phyloP scores from a whole-genome alignment of 495 filamentous ascomycete species.

The Annulohypoxylon stygium region DNA sequence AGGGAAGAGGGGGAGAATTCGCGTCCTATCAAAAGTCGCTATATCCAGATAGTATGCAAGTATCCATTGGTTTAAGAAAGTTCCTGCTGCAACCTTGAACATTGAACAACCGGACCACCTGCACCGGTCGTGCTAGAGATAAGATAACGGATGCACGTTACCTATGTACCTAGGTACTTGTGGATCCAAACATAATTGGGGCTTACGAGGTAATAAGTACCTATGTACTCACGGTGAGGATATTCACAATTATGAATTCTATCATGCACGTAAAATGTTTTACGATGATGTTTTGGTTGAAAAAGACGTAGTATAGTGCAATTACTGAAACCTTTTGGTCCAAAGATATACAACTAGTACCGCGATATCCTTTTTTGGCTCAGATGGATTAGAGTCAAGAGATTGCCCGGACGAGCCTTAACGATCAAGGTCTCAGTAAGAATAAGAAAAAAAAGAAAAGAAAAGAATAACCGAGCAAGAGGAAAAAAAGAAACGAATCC shows the following conservation, averaged over 20 bases:
- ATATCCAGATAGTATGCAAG: not conserved
- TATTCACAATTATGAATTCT: not conserved
- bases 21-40: conserved; percentile 34
- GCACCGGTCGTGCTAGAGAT: not conserved
- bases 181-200: not conserved
- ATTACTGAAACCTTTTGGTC: not conserved
- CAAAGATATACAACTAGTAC: conserved; percentile 30
- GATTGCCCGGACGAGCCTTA: not conserved
- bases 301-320: not conserved
- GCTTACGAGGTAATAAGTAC: not conserved
- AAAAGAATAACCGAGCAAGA: conserved; percentile 13
- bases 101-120: not conserved
- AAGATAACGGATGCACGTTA: conserved; percentile 1
- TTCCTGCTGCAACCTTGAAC: not conserved
- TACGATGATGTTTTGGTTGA: not conserved
- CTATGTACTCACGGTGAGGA: not conserved
- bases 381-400: not conserved
- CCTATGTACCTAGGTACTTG: not conserved
- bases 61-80: conserved; percentile 6
- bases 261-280: not conserved
- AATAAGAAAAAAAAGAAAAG: not conserved
- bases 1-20: conserved; percentile 14
- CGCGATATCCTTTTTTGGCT: conserved; percentile 26
- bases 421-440: not conserved
- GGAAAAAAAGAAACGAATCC: conserved; percentile 10